A percentile compares a stretch with the other conserved stretches of the same genome.
These are phyloP conservation scores for Chrysoporthe deuterocubensis DNA, from an alignment of 2,329 filamentous ascomycete species.

Conservation along the genomic window DNA sequence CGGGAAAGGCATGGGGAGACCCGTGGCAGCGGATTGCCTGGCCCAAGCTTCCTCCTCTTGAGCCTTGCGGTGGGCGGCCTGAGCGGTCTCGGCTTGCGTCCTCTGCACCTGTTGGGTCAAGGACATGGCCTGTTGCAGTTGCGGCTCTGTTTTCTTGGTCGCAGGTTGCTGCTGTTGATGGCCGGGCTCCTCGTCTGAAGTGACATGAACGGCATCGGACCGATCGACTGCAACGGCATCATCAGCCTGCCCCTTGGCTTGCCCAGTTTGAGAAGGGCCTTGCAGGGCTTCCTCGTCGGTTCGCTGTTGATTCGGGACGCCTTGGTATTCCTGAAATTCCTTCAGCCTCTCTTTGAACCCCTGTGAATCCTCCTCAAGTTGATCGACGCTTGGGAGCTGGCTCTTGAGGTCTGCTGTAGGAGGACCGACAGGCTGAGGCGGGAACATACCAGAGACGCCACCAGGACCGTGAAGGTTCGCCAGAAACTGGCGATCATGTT, in stretches of 20 bases:
- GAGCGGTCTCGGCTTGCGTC: slow-evolving; percentile 56
- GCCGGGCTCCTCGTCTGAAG: slow-evolving; percentile 31
- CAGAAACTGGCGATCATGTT: slow-evolving; percentile 58
- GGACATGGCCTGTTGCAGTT: slow-evolving; percentile 59
- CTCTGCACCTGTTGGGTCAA: slow-evolving; percentile 86
- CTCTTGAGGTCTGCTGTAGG: slow-evolving; percentile 43
- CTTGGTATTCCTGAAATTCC: slow-evolving; percentile 80
- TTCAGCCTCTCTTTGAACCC: slow-evolving; percentile 74
- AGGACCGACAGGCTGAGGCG: slow-evolving; percentile 45
- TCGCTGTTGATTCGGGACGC: slow-evolving; percentile 54
- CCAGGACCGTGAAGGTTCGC: slow-evolving; percentile 44
- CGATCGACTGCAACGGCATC: slow-evolving; percentile 15
- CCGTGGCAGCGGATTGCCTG: slow-evolving; percentile 60
- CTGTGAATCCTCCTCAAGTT: slow-evolving; percentile 58
- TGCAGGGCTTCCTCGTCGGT: slow-evolving; percentile 54
- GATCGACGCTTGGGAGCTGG: slow-evolving; percentile 54
- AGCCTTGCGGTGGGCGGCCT: slow-evolving; percentile 56
- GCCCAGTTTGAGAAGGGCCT: slow-evolving; percentile 30
- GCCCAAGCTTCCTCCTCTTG: slow-evolving; percentile 50
- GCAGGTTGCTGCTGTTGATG: slow-evolving; percentile 30
- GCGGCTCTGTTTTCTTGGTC: slow-evolving; percentile 25
- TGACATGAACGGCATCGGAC: slow-evolving; percentile 26
- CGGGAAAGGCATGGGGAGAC: slow-evolving; percentile 77
- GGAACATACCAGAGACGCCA: slow-evolving; percentile 38
- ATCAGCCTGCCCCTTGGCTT: slow-evolving; percentile 30